phyloP scores from a whole-genome alignment of 148 eudicot species.

The Polygonum aviculare region DNA sequence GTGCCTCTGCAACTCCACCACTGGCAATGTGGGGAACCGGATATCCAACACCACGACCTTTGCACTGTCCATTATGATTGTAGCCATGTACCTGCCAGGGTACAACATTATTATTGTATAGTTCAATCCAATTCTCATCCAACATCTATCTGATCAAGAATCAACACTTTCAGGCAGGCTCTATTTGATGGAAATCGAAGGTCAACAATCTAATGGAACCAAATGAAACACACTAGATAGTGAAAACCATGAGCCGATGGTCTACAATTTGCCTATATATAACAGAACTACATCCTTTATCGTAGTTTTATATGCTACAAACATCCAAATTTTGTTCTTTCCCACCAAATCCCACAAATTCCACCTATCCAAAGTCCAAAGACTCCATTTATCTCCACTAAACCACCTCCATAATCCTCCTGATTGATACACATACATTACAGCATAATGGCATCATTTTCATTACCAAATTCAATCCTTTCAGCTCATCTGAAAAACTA shows the following conservation, averaged over 20 bases:
- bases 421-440: background rate
- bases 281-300: background rate
- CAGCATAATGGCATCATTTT: background rate
- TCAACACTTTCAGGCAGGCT: background rate
- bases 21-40: constrained; percentile 78
- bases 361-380: background rate
- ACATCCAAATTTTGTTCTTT: background rate
- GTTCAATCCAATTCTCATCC: background rate
- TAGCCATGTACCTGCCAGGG: constrained; percentile 93
- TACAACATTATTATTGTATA: constrained; percentile 30
- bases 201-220: background rate
- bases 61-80: constrained; percentile 86
- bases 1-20: constrained; percentile 89
- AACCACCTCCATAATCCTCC: background rate
- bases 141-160: background rate
- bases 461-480: background rate
- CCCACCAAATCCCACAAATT: background rate
- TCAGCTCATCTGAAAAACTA: background rate
- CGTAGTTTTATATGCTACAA: background rate
- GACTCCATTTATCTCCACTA: background rate
- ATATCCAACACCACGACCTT: constrained; percentile 90
- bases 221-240: background rate
- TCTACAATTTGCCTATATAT: background rate
- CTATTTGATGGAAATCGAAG: background rate
- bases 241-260: background rate